Evolutionary conservation across 768 basidiomycete species (phyloP).

Genomic region (Pholiota molesta): DNA sequence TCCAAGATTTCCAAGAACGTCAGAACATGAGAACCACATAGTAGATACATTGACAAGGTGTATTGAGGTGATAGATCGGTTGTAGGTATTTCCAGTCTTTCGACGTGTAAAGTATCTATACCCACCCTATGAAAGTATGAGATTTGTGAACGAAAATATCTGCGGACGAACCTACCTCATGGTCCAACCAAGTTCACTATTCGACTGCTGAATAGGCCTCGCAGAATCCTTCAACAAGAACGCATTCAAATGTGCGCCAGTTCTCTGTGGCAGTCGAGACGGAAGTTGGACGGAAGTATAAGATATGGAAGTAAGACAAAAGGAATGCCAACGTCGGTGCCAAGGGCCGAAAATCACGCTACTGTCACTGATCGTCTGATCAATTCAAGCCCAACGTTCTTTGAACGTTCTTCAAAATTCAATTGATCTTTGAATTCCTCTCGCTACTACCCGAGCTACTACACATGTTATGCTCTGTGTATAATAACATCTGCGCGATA

Average conservation of each 20-base stretch:
- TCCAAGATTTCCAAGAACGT: not conserved
- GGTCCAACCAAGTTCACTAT: no score
- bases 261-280: not conserved
- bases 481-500: no score
- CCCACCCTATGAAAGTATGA: not conserved
- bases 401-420: no score
- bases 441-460: no score
- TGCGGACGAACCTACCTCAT: no score
- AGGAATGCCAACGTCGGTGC: not conserved
- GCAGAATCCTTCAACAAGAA: not conserved
- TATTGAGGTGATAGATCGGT: not conserved
- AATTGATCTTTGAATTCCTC: no score
- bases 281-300: not conserved
- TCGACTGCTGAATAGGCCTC: no score
- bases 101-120: not conserved
- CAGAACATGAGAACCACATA: not conserved
- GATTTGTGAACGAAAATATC: not conserved
- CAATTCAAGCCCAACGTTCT: no score
- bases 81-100: not conserved
- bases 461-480: no score
- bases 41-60: not conserved
- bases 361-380: not conserved
- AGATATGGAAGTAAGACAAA: not conserved
- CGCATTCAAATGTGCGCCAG: no score
- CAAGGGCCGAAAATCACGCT: not conserved